Base-by-base conservation (phyloP, 495 filamentous ascomycete genomes). In the Hypomontagnella submonticulosa region DNA sequence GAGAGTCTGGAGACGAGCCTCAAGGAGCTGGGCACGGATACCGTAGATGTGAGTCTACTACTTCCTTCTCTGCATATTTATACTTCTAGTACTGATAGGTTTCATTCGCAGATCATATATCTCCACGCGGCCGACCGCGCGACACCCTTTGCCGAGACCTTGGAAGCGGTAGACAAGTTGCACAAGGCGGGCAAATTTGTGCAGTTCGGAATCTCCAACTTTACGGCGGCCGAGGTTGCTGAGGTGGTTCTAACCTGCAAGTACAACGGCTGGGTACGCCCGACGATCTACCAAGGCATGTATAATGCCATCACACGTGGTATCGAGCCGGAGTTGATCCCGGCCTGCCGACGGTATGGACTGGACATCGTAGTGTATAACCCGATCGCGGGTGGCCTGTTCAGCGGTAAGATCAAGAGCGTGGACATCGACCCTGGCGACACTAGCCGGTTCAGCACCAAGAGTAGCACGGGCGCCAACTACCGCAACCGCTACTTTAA, bases 291-390 rank as follows among this genome's bases (percentile, higher is more conserved):
- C 70, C 86, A 83, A 69, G 84, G 73, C 66, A 86, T 90, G 86
- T 92, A 90, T 76, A 93, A 88, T 69, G 82, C 81, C 56, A 87
- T 93, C 58, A 90, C 83, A 3, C 90, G 93, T 10, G 85, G 83
- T 6, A 89, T 96, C 52, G 93, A 97, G 76, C 73, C 85, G 11
- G 93, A 97, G 75, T 79, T 97, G 33, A 82, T 97, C 27, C 88
- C 86, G 0, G 87, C 87, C 4, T 96, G 91, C 67, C 84, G 87
- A n/a, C 87, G 91, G 12, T 97, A 94, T 71, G 90, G 91, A 0
- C 80, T 97, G 23, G 90, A 95, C 61, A 85, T 97, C 19, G 92
- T 97, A 20, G 81, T 94, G n/a, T 97, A 97, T 76, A 97, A 97
- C 74, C 93, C 93, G 0, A 79, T 74, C 37, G 92, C 91, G 8